Evolutionary conservation across 345 rosid species (phyloP), one percentile per base, ranked within the genome.

Genomic region (Acer campestre): DNA sequence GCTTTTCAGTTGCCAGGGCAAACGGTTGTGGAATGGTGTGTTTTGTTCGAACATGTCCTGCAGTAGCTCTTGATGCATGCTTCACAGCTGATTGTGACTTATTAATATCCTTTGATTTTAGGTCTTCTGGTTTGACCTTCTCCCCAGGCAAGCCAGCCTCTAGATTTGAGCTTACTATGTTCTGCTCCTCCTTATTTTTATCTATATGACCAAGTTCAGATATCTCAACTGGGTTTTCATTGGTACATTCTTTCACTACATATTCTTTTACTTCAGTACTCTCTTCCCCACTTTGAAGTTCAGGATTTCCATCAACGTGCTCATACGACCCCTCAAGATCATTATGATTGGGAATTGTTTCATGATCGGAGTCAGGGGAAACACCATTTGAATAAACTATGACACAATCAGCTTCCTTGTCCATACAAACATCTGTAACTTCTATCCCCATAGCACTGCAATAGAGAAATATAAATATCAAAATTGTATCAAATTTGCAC

Each of bases 11-110:
- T 70, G 92, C 98, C 6, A 94, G 86, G 65, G 93, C 80, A 87
- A 94, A 93, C 68, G 98, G 98, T 64, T 87, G 93, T 14, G 98
- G 98, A 84, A 94, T 90, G 0, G 98, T 94, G 84, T 69, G 90
- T 77, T 87, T 92, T 64, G 83, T 82, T 82, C 85, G 88, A 78
- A 80, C 82, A 85, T 64, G 82, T 78, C 78, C 82, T 6, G 83
- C 79, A 79, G 80, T 78, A 55, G 73, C 51, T 79, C 86, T 94
- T 31, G 91, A 84, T 77, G 62, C 88, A 75, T 81, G 84, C 73
- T 89, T 90, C 68, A 56, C 46, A 12, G 75, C 70, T 70, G 80
- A 70, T 38, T 31, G 82, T 42, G 84, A 73, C 83, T 85, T 88
- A 27, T 53, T 79, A 17, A 78, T 73, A 29, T 71, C 77, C 78